Percentiles rank a stretch among this genome's conserved stretches.
Conservation (phyloP, 108 stramenopile species). For the Pseudonitzschia multistriata region DNA sequence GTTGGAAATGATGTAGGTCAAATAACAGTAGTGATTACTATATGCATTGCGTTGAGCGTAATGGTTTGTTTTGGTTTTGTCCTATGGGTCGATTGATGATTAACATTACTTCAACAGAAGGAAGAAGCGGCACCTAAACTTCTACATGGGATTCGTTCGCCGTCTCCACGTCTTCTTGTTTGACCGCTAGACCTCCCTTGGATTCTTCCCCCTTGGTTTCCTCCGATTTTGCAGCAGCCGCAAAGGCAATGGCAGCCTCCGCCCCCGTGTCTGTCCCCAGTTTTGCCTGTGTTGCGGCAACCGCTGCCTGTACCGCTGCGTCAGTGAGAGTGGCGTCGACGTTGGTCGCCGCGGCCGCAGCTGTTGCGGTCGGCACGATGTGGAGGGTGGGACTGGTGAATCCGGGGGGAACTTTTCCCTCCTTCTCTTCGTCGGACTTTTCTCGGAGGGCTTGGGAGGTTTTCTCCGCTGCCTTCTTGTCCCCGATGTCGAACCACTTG, state of each 20-base stretch:
- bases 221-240: neutral
- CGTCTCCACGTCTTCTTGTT: neutral
- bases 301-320: constrained; percentile 11
- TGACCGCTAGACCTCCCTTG: neutral
- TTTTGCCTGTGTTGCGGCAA: constrained; percentile 12
- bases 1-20: no score
- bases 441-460: constrained; percentile 68
- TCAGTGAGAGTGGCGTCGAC: constrained; percentile 11
- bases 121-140: neutral
- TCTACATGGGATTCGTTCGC: neutral
- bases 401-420: constrained; percentile 1
- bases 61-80: no score
- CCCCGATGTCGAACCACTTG: constrained; percentile 80
- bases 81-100: no score
- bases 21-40: no score
- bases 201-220: constrained; percentile 12
- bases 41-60: no score
- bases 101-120: no score
- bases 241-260: neutral
- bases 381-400: constrained; percentile 16
- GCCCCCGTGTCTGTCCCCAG: neutral
- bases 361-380: constrained; percentile 3
- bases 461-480: constrained; percentile 63
- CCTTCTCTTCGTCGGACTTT: constrained; percentile 40
- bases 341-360: constrained; percentile 9